These are phyloP conservation scores for Polytrichum formosum DNA, from an alignment of 225 moss, liverwort and hornwort genomes.

Conservation along the genomic window DNA sequence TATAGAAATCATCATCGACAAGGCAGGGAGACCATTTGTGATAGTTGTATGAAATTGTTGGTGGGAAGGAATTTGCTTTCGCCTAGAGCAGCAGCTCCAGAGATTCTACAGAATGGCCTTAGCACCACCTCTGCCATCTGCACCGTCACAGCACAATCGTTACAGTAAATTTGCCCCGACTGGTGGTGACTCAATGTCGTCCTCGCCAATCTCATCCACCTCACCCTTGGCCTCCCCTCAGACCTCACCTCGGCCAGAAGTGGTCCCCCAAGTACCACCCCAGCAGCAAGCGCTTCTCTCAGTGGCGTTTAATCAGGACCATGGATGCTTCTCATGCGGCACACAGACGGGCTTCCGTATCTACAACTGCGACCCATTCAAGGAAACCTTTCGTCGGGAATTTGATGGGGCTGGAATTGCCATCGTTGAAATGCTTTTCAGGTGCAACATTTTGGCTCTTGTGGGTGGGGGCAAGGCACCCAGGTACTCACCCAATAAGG, in stretches of 20 bases:
- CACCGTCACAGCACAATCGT: conserved; percentile 47
- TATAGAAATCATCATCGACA: background rate
- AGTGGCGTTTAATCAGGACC: conserved; percentile 64
- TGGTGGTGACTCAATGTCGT: conserved; percentile 35
- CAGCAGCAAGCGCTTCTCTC: conserved; percentile 49
- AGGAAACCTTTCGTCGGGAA: conserved; percentile 64
- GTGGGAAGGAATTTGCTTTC: conserved; percentile 14
- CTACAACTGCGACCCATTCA: conserved; percentile 66
- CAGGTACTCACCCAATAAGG: conserved; percentile 73
- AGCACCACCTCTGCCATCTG: conserved; percentile 44
- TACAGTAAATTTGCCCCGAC: conserved; percentile 18
- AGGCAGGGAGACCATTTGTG: background rate
- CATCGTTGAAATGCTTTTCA: conserved; percentile 72
- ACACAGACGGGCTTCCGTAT: conserved; percentile 68
- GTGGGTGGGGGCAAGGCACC: conserved; percentile 81
- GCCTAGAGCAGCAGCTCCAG: background rate
- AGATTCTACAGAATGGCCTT: conserved; percentile 32
- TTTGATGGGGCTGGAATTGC: conserved; percentile 54
- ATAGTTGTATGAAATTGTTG: conserved; percentile 9
- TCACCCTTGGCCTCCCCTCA: conserved; percentile 41
- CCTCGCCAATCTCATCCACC: conserved; percentile 40
- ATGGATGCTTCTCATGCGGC: conserved; percentile 72
- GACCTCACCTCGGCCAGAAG: conserved; percentile 40
- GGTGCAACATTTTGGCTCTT: conserved; percentile 77
- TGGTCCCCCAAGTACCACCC: conserved; percentile 22